A percentile compares a stretch with the other conserved stretches of the same genome.
phyloP scores from a whole-genome alignment of 352 stramenopile species.

The Hyaloperonospora arabidopsidis region DNA sequence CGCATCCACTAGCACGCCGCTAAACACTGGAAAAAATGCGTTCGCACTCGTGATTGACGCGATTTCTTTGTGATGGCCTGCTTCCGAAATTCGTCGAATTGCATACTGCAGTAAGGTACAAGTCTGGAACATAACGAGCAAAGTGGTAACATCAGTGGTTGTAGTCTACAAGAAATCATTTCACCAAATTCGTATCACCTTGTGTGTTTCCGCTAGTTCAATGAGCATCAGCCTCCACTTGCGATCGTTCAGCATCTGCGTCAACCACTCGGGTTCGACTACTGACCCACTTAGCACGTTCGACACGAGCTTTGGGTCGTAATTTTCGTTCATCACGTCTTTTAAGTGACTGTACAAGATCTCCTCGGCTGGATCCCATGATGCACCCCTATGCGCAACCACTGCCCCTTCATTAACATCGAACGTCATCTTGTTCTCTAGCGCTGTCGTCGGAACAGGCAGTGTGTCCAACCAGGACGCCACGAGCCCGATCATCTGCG shows the following conservation, averaged over 20 bases:
- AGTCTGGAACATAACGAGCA: conserved; percentile 30
- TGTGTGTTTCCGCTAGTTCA: conserved; percentile 78
- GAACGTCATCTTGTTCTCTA: conserved; percentile 72
- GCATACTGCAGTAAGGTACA: conserved; percentile 81
- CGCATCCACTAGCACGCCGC: conserved; percentile 63
- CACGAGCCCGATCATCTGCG: conserved; percentile 82
- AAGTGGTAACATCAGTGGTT: conserved; percentile 9
- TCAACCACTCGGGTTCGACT: conserved; percentile 73
- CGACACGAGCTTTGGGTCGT: conserved; percentile 80
- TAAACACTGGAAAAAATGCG: conserved; percentile 83
- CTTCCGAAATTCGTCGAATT: conserved; percentile 78
- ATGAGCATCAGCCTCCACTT: conserved; percentile 85
- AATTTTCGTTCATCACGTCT: conserved; percentile 69
- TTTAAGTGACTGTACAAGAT: conserved; percentile 74
- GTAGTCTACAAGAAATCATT: neutral
- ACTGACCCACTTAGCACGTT: conserved; percentile 78
- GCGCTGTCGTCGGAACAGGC: conserved; percentile 43
- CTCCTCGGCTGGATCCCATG: conserved; percentile 67
- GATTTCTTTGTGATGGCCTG: conserved; percentile 84
- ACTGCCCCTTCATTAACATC: conserved; percentile 60
- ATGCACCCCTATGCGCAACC: conserved; percentile 55
- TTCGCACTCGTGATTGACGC: conserved; percentile 78
- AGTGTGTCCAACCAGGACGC: conserved; percentile 72
- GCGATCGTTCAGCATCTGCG: conserved; percentile 68
- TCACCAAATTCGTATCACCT: conserved; percentile 25